A percentile compares a stretch with the other conserved stretches of the same genome.
Evolutionary conservation across 352 stramenopile genomes (phyloP).

Genomic region (Phytophthora quininea): DNA sequence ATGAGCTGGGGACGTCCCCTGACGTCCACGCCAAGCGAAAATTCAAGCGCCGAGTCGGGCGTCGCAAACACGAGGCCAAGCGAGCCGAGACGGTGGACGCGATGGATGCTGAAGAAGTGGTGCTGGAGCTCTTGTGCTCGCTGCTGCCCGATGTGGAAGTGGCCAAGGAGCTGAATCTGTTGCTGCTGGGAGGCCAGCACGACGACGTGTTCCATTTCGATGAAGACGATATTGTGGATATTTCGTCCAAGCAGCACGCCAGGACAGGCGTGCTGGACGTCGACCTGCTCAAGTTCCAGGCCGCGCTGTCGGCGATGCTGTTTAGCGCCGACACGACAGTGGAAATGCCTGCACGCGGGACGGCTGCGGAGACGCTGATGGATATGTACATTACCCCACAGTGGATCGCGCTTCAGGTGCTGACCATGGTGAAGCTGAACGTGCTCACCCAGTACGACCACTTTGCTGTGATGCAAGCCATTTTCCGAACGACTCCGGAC

Average conservation of each 20-base stretch:
- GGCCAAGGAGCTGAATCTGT: slow-evolving; percentile 79
- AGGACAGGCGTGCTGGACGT: slow-evolving; percentile 43
- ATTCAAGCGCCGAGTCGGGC: slow-evolving; percentile 70
- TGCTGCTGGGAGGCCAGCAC: slow-evolving; percentile 55
- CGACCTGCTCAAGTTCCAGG: slow-evolving; percentile 74
- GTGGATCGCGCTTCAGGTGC: slow-evolving; percentile 55
- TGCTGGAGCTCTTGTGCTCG: slow-evolving; percentile 78
- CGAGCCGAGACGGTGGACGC: slow-evolving; percentile 33
- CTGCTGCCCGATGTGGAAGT: slow-evolving; percentile 76
- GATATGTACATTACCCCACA: slow-evolving; percentile 52
- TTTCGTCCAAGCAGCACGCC: slow-evolving; percentile 7
- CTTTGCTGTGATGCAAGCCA: slow-evolving; percentile 61
- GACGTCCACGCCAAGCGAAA: slow-evolving; percentile 47
- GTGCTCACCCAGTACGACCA: slow-evolving; percentile 63
- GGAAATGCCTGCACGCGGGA: slow-evolving; percentile 32
- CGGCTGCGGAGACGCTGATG: slow-evolving; percentile 37
- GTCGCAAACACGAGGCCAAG: slow-evolving; percentile 62
- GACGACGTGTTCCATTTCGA: slow-evolving; percentile 82
- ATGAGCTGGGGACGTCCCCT: slow-evolving; percentile 65
- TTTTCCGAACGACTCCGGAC: slow-evolving; percentile 52
- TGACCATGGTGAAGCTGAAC: slow-evolving; percentile 59
- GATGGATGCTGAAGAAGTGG: slow-evolving; percentile 64
- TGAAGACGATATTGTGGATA: slow-evolving; percentile 51
- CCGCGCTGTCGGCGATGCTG: slow-evolving; percentile 53
- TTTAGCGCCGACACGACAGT: slow-evolving; percentile 33